Conservation (phyloP, 768 basidiomycete species). For the Mycena latifolia region DNA sequence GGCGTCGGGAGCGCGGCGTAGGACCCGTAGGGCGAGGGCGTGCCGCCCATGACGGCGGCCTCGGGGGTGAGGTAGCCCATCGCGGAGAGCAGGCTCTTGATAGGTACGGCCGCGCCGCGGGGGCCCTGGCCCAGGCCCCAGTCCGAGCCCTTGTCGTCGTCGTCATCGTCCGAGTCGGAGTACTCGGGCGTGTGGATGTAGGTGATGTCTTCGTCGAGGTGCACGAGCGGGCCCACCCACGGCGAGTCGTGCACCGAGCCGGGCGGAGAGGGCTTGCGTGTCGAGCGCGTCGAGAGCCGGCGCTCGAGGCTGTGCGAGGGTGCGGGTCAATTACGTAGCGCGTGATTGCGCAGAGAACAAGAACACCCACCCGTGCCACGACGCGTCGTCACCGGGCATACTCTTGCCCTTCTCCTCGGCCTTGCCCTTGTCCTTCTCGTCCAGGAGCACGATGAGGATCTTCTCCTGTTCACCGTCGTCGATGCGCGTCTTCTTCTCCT, state of each 20-base stretch:
- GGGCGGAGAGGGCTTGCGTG: conserved; percentile 13
- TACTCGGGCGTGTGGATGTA: conserved; percentile 26
- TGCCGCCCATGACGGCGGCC: conserved; percentile 23
- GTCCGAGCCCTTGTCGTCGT: neutral
- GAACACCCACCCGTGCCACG: conserved; percentile 31
- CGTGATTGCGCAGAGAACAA: neutral
- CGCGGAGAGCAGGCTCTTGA: conserved; percentile 19
- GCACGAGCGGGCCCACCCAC: conserved; percentile 24
- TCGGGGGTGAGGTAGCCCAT: conserved; percentile 32
- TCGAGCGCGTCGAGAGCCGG: conserved; percentile 19
- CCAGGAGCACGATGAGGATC: conserved; percentile 32
- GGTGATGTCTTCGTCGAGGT: conserved; percentile 28
- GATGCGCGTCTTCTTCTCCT: conserved; percentile 3
- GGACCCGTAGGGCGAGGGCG: conserved; percentile 28
- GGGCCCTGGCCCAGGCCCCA: conserved; percentile 1
- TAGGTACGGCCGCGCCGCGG: conserved; percentile 5
- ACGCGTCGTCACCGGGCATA: conserved; percentile 5
- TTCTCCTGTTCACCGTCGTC: conserved; percentile 23
- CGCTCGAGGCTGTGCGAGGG: conserved; percentile 15
- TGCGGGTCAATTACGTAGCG: conserved; percentile 2
- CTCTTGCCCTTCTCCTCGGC: neutral
- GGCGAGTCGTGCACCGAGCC: conserved; percentile 21
- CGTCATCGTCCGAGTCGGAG: conserved; percentile 2
- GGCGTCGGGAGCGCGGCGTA: conserved; percentile 21
- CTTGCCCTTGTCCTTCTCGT: conserved; percentile 25